Evolutionary conservation across 2,329 filamentous ascomycete species (phyloP).

Genomic region (Fonsecaea monophora): DNA sequence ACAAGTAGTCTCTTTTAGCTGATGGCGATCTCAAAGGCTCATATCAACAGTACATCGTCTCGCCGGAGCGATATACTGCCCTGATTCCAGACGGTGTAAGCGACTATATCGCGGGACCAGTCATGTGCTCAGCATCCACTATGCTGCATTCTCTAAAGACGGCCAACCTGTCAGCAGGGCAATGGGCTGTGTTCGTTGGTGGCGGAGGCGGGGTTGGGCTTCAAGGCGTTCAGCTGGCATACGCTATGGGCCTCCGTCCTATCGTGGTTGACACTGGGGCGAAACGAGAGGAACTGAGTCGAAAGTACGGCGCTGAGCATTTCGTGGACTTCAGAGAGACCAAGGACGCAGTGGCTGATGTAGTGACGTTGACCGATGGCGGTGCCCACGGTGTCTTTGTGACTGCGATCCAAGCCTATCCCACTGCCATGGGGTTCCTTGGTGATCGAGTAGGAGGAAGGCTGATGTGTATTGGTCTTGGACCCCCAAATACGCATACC

Average conservation of each 20-base stretch:
- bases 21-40: conserved; percentile 47
- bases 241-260: conserved; percentile 63
- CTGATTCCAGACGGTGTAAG: conserved; percentile 49
- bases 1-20: neutral
- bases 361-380: conserved; percentile 54
- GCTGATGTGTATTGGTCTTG: conserved; percentile 59
- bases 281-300: conserved; percentile 54
- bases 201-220: conserved; percentile 64
- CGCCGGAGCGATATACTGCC: conserved; percentile 60
- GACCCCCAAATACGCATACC: conserved; percentile 28
- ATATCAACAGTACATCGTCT: conserved; percentile 66
- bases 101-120: conserved; percentile 63
- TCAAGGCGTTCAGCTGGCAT: conserved; percentile 62
- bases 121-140: conserved; percentile 66
- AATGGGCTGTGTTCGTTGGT: conserved; percentile 63
- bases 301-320: conserved; percentile 60
- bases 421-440: conserved; percentile 51
- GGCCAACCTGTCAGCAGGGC: conserved; percentile 56
- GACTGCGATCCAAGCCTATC: conserved; percentile 49
- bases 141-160: conserved; percentile 64
- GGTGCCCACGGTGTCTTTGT: conserved; percentile 57
- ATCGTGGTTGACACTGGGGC: conserved; percentile 63
- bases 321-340: conserved; percentile 62
- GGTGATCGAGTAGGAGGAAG: conserved; percentile 57
- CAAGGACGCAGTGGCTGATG: conserved; percentile 46